Conservation (phyloP, 2,329 filamentous ascomycete species). For the Pleomassaria siparia region DNA sequence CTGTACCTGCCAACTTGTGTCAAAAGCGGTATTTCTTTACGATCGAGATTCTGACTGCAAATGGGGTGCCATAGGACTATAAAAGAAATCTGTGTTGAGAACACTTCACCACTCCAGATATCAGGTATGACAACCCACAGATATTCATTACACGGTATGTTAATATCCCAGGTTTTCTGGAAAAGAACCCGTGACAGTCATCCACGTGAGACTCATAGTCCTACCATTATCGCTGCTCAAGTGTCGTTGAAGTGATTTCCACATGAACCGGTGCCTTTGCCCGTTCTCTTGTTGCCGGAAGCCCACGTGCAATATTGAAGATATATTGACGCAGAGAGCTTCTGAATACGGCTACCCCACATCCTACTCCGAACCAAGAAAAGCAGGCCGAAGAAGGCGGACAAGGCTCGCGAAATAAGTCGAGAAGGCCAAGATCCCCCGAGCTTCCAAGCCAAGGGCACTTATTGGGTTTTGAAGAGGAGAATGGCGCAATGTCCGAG, state of each 20-base stretch:
- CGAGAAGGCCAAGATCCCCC: conserved; percentile 5
- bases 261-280: conserved; percentile 7
- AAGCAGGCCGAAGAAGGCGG: background rate
- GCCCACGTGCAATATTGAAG: background rate
- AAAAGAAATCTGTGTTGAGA: background rate
- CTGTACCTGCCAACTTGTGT: too few relatives aligned
- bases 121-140: background rate
- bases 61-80: too few relatives aligned
- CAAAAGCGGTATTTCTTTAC: too few relatives aligned
- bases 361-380: background rate
- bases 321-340: background rate
- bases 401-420: background rate
- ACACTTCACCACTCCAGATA: too few relatives aligned
- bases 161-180: conserved; percentile 13
- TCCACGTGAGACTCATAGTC: conserved; percentile 15
- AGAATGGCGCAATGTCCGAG: conserved; percentile 97
- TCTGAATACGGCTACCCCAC: background rate
- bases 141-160: conserved; percentile 5
- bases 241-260: conserved; percentile 2
- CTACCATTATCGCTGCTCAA: conserved; percentile 11
- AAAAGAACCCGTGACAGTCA: conserved; percentile 29
- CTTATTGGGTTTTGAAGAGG: conserved; percentile 95
- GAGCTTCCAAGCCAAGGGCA: conserved; percentile 8
- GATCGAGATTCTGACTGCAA: too few relatives aligned
- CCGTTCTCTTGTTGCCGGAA: background rate